Conservation (phyloP, 371 early-diverging fungal species). For the Syncephalastrum sp. region DNA sequence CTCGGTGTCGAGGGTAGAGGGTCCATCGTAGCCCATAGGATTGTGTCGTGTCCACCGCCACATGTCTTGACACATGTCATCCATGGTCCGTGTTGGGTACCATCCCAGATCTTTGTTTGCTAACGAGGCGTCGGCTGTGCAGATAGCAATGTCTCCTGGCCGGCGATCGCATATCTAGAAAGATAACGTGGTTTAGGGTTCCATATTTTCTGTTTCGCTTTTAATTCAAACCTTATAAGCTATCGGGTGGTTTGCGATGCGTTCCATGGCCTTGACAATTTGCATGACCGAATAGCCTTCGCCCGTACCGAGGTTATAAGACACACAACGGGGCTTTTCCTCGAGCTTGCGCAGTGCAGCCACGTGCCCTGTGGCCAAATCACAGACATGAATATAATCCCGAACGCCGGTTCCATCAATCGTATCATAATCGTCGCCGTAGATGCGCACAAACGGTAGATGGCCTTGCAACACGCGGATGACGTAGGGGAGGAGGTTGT, state of each 20-base stretch:
- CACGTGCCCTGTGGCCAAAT: slow-evolving; percentile 85
- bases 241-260: slow-evolving; percentile 61
- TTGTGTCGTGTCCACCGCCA: slow-evolving; percentile 84
- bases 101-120: slow-evolving; percentile 77
- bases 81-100: slow-evolving; percentile 64
- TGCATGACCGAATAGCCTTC: slow-evolving; percentile 84
- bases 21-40: slow-evolving; percentile 64
- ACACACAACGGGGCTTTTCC: slow-evolving; percentile 55
- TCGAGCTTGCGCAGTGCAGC: slow-evolving; percentile 71
- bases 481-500: slow-evolving; percentile 89
- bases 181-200: background rate
- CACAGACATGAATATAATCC: slow-evolving; percentile 90
- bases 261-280: slow-evolving; percentile 78
- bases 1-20: slow-evolving; percentile 5
- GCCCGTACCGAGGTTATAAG: slow-evolving; percentile 88
- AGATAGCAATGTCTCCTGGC: slow-evolving; percentile 80
- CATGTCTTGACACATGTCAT: slow-evolving; percentile 87
- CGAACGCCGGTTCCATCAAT: slow-evolving; percentile 91
- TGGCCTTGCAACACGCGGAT: slow-evolving; percentile 79
- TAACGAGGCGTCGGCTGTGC: slow-evolving; percentile 75
- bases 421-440: slow-evolving; percentile 84
- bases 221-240: slow-evolving; percentile 47
- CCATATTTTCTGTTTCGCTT: background rate
- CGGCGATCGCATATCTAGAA: slow-evolving; percentile 59
- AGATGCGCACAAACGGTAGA: slow-evolving; percentile 70